Percentiles rank a stretch among this genome's conserved stretches.
These are phyloP conservation scores for Backusella mclennaniae DNA, from an alignment of 192 early-diverging fungal species.

Conservation along the genomic window DNA sequence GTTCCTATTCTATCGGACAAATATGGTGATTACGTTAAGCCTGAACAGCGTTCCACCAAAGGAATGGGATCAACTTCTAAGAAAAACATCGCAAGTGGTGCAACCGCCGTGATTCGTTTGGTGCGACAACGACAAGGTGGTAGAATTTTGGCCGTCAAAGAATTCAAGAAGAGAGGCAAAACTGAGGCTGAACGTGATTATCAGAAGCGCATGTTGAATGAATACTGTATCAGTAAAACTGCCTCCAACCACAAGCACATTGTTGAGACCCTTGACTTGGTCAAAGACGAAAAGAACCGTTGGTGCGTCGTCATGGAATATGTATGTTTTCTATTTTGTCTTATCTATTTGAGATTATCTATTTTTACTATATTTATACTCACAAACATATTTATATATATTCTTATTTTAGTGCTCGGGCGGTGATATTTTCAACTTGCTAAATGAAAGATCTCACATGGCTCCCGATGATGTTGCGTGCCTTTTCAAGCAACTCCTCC, in stretches of 20 bases:
- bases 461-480: slow-evolving; percentile 83
- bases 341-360: slow-evolving; percentile 9
- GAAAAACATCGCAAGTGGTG: slow-evolving; percentile 78
- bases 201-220: slow-evolving; percentile 91
- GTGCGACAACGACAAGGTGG: slow-evolving; percentile 74
- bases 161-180: slow-evolving; percentile 79
- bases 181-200: slow-evolving; percentile 93
- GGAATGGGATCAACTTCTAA: slow-evolving; percentile 20
- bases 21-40: slow-evolving; percentile 30
- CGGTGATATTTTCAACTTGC: slow-evolving; percentile 88
- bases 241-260: slow-evolving; percentile 89
- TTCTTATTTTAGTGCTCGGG: slow-evolving; percentile 72
- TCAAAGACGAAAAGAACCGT: slow-evolving; percentile 85
- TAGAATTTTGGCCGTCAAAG: slow-evolving; percentile 89
- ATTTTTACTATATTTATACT: slow-evolving; percentile 1
- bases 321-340: slow-evolving; percentile 33
- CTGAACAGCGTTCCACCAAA: slow-evolving; percentile 16
- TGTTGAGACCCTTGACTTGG: slow-evolving; percentile 92
- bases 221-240: slow-evolving; percentile 95
- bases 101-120: slow-evolving; percentile 86
- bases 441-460: slow-evolving; percentile 64
- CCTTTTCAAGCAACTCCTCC: slow-evolving; percentile 92
- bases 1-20: slow-evolving; percentile 17
- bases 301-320: slow-evolving; percentile 82
- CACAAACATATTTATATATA: background rate